Evolutionary conservation across 1,284 basidiomycete genomes (phyloP).

Genomic region (Cronartium ribicola): DNA sequence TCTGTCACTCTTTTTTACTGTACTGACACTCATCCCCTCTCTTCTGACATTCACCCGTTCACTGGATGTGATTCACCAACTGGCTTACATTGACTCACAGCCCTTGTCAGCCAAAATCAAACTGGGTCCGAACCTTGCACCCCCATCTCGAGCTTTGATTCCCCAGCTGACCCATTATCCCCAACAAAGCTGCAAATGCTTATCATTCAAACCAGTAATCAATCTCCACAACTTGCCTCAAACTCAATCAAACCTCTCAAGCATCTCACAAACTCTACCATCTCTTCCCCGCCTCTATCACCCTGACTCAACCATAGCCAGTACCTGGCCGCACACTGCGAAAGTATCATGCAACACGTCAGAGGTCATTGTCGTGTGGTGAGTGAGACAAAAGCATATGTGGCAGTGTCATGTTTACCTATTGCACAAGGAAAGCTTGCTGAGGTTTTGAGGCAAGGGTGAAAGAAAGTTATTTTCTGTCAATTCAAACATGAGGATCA

Average conservation of each 20-base stretch:
- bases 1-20: not conserved
- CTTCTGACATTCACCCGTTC: not conserved
- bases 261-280: not conserved
- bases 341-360: slow-evolving; percentile 8
- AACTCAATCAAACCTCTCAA: not conserved
- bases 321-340: slow-evolving; percentile 6
- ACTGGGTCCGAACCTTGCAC: too few species aligned
- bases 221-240: not conserved
- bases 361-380: not conserved
- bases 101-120: too few species aligned
- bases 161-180: not conserved
- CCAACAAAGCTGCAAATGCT: not conserved
- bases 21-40: not conserved
- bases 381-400: not conserved
- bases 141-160: too few species aligned
- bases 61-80: too few species aligned
- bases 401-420: not conserved
- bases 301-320: not conserved
- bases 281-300: not conserved
- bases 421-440: too few species aligned
- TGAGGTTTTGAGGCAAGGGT: too few species aligned
- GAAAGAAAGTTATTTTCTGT: too few species aligned
- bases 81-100: too few species aligned
- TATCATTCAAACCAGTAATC: not conserved
- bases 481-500: too few species aligned